Evolutionary conservation across 1,284 basidiomycete species (phyloP).

Genomic region (Cryptococcus amylolentus): DNA sequence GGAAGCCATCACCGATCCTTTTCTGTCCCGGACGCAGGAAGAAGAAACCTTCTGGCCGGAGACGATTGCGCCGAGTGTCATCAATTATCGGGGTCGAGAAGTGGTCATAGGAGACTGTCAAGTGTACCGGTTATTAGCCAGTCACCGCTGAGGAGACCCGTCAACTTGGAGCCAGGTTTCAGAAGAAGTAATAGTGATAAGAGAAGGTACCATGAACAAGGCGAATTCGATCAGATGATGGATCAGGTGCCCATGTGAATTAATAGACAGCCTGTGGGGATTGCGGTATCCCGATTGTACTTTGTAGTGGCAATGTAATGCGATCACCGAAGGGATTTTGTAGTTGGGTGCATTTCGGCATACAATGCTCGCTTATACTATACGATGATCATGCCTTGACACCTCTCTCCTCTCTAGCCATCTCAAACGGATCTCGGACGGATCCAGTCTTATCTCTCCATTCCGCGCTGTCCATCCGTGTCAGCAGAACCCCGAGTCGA

Average conservation of each 20-base stretch:
- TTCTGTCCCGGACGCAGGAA: not conserved
- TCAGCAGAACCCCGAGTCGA: not conserved
- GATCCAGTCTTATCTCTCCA: slow-evolving; percentile 39
- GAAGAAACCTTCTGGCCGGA: slow-evolving; percentile 1
- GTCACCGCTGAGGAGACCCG: not conserved
- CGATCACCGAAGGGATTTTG: no score
- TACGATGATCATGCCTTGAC: slow-evolving; percentile 17
- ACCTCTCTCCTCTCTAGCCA: slow-evolving; percentile 41
- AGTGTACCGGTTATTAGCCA: not conserved
- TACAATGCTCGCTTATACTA: not conserved
- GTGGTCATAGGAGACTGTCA: not conserved
- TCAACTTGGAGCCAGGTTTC: not conserved
- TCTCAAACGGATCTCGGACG: slow-evolving; percentile 45
- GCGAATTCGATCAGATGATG: not conserved
- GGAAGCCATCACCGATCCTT: not conserved
- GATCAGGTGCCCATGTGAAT: not conserved
- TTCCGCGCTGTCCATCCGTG: slow-evolving; percentile 19
- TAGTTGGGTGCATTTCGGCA: not conserved
- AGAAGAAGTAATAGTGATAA: not conserved
- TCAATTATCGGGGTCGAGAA: not conserved
- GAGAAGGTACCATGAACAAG: not conserved
- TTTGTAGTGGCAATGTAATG: not conserved
- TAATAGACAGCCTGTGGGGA: not conserved
- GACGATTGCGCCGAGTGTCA: not conserved
- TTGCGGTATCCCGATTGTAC: not conserved